Percentiles rank a stretch among this genome's conserved stretches.
Evolutionary conservation across 441 rosid species (phyloP).

Genomic region (Arabidopsis lyrata): DNA sequence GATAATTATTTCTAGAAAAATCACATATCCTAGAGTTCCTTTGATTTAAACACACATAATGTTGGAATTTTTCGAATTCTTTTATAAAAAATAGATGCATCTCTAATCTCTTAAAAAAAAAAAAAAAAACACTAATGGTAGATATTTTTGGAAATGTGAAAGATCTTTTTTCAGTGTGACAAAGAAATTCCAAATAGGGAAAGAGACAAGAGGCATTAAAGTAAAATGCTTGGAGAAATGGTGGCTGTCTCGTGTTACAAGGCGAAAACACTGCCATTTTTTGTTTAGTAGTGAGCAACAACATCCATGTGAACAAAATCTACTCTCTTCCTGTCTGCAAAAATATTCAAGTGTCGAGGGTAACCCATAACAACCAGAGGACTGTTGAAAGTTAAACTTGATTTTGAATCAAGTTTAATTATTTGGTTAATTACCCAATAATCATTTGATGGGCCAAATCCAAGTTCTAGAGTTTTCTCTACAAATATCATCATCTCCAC

Average conservation of each 20-base stretch:
- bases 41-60: too few relatives aligned
- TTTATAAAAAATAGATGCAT: too few relatives aligned
- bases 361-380: conserved; percentile 20
- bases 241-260: conserved; percentile 35
- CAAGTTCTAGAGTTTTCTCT: too few relatives aligned
- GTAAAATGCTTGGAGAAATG: conserved; percentile 19
- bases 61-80: too few relatives aligned
- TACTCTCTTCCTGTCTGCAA: conserved; percentile 34
- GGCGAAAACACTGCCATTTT: conserved; percentile 28
- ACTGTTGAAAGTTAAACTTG: too few relatives aligned
- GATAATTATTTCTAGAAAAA: too few relatives aligned
- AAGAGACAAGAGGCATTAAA: conserved; percentile 21
- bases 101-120: too few relatives aligned
- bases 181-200: conserved; percentile 34
- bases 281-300: conserved; percentile 30
- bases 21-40: too few relatives aligned
- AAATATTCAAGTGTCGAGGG: conserved; percentile 32
- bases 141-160: neutral
- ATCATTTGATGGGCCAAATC: too few relatives aligned
- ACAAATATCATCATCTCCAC: too few relatives aligned
- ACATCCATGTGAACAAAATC: conserved; percentile 37
- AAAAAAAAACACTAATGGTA: neutral
- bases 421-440: too few relatives aligned
- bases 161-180: conserved; percentile 9
- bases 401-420: too few relatives aligned